Conservation (phyloP, 2,329 filamentous ascomycete species). For the Colletotrichum cereale region DNA sequence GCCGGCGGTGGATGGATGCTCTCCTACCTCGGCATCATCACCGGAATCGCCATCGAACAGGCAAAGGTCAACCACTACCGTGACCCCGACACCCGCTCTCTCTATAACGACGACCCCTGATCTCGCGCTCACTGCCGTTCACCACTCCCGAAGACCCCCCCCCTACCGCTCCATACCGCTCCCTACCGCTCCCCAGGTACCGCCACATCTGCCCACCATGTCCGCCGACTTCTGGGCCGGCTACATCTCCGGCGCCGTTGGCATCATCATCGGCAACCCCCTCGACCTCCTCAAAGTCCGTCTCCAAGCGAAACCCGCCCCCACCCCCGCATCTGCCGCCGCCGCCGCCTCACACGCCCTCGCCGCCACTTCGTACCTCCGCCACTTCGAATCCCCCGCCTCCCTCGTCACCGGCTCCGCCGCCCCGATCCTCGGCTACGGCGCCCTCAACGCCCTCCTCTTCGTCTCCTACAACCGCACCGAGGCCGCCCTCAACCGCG, state of each 20-base stretch:
- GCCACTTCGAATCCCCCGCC: conserved; percentile 52
- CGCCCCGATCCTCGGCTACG: conserved; percentile 89
- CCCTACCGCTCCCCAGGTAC: neutral
- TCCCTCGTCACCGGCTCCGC: conserved; percentile 75
- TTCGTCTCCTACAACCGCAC: conserved; percentile 92
- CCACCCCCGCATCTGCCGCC: conserved; percentile 20
- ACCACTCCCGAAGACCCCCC: too few species aligned
- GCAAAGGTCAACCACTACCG: conserved; percentile 38
- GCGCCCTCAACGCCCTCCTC: conserved; percentile 88
- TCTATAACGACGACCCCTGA: conserved; percentile 18
- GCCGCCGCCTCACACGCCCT: conserved; percentile 33
- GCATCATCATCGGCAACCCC: conserved; percentile 59
- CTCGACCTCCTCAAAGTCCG: conserved; percentile 75
- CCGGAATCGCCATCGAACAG: conserved; percentile 36
- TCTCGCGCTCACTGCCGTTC: neutral
- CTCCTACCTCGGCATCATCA: conserved; percentile 39
- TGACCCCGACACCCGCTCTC: conserved; percentile 30
- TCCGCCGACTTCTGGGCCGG: conserved; percentile 94
- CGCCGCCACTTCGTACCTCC: conserved; percentile 43
- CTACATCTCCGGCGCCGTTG: conserved; percentile 86
- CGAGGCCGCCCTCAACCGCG: conserved; percentile 69
- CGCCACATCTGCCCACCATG: conserved; percentile 61
- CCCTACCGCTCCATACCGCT: neutral
- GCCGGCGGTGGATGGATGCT: conserved; percentile 40
- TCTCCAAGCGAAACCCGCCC: conserved; percentile 71